Conservation (phyloP, 108 stramenopile genomes). For the Cyclostephanos tholiformis region DNA sequence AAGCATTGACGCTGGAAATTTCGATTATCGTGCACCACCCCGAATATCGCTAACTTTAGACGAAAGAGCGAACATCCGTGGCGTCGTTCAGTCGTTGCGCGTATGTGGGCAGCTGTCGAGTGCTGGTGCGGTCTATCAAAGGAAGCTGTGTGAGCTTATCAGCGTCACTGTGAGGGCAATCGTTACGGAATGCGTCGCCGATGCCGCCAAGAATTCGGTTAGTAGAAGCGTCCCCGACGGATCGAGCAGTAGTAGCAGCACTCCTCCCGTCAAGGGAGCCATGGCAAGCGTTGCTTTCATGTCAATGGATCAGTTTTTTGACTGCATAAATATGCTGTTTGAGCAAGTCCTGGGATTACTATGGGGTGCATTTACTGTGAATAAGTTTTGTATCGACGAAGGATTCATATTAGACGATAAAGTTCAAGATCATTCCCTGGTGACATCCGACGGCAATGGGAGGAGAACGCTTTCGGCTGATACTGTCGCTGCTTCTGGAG, state of each 20-base stretch:
- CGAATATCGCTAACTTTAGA: slow-evolving; percentile 39
- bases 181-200: slow-evolving; percentile 84
- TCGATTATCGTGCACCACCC: slow-evolving; percentile 43
- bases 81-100: slow-evolving; percentile 60
- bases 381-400: slow-evolving; percentile 61
- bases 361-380: slow-evolving; percentile 63
- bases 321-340: slow-evolving; percentile 85
- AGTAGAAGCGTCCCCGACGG: not conserved
- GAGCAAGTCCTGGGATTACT: slow-evolving; percentile 80
- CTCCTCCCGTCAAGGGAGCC: slow-evolving; percentile 19
- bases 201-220: slow-evolving; percentile 36
- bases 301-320: slow-evolving; percentile 78
- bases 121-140: slow-evolving; percentile 57
- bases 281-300: slow-evolving; percentile 74
- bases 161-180: slow-evolving; percentile 88
- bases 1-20: slow-evolving; percentile 16
- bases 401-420: slow-evolving; percentile 50
- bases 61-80: slow-evolving; percentile 40
- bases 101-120: slow-evolving; percentile 47
- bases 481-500: not conserved
- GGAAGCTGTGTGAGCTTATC: slow-evolving; percentile 71
- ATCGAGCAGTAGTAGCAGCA: slow-evolving; percentile 10
- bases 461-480: slow-evolving; percentile 14
- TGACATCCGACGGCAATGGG: not conserved
- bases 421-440: slow-evolving; percentile 3